Base-by-base conservation (phyloP, 495 filamentous ascomycete species). In the Aspergillus bridgeri region DNA sequence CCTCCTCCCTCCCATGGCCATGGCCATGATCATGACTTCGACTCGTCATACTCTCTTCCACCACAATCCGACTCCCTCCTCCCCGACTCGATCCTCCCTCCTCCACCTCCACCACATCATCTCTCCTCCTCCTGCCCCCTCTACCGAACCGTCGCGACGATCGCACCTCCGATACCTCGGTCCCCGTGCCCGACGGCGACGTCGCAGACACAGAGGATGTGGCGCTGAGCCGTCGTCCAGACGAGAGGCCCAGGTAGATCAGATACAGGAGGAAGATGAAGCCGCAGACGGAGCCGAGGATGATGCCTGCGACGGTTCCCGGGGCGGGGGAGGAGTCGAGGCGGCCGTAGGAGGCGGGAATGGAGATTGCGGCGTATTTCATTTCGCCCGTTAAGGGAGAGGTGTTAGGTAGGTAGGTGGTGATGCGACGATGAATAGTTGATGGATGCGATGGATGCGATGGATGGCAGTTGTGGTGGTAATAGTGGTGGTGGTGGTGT, bases 261-360 rank as follows among this genome's bases (percentile, higher is more conserved):
- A 94, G 77, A 77, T 84, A 91, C 38, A 94, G 77, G 27, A 92
- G 54, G 3, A 96, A 76, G 17, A 93, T 65, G 75, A 96, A 92
- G 54, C 88, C 91, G n/a, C 76, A 82, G n/a, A 96, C 86, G 48
- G 83, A 81, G 61, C 92, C 92, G 29, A 96, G 82, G 22, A 91
- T 84, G 53, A 95, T 93, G 59, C 91, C 92, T 15, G 79, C 90
- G n/a, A 96, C 82, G 19, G 84, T 81, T 38, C 91, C 92, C 0
- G 92, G 79, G 5, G 76, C 21, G 0, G 87, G 89, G 11, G 86
- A 81, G 50, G 68, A 64, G 65, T 83, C 67, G 19, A 84, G 75
- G 49, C 78, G 72, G 24, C 81, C 81, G 79, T 96, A 96, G 57
- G 81, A 81, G 43, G 85, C 76, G 5, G 90, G 89, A 62, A 96